These are phyloP conservation scores for Biscutella auriculata DNA, from an alignment of 441 rosid species.

Conservation along the genomic window DNA sequence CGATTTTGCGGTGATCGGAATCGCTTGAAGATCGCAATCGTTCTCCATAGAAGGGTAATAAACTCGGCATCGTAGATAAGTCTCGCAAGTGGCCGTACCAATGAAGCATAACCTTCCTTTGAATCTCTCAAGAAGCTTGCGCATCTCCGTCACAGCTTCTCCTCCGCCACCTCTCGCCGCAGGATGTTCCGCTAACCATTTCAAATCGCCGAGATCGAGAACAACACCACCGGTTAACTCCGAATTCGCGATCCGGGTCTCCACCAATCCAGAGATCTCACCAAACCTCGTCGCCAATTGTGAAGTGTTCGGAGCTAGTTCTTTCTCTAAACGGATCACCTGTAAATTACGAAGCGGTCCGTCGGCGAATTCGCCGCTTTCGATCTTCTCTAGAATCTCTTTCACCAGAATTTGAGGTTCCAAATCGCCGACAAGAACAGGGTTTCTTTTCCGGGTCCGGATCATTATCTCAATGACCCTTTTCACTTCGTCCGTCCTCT, in stretches of 20 bases:
- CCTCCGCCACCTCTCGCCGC: constrained; percentile 25
- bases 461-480: constrained; percentile 52
- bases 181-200: constrained; percentile 76
- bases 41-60: constrained; percentile 82
- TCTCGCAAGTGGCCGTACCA: constrained; percentile 89
- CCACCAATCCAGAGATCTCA: constrained; percentile 45
- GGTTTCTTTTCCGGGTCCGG: constrained; percentile 60
- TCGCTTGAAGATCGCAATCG: constrained; percentile 89
- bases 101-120: constrained; percentile 56
- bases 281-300: constrained; percentile 32
- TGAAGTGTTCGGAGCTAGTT: constrained; percentile 16
- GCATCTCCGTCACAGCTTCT: constrained; percentile 48
- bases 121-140: constrained; percentile 39
- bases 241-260: constrained; percentile 27
- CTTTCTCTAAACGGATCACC: constrained; percentile 53
- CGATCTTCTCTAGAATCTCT: constrained; percentile 56
- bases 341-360: constrained; percentile 44
- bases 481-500: constrained; percentile 47
- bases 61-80: constrained; percentile 84
- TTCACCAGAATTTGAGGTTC: constrained; percentile 63
- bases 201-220: constrained; percentile 80
- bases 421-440: constrained; percentile 76
- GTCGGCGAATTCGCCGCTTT: constrained; percentile 46
- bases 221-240: constrained; percentile 46
- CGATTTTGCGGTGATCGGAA: constrained; percentile 64